Conservation (phyloP, 306 rosid genomes). For the Vigna trinervia region DNA sequence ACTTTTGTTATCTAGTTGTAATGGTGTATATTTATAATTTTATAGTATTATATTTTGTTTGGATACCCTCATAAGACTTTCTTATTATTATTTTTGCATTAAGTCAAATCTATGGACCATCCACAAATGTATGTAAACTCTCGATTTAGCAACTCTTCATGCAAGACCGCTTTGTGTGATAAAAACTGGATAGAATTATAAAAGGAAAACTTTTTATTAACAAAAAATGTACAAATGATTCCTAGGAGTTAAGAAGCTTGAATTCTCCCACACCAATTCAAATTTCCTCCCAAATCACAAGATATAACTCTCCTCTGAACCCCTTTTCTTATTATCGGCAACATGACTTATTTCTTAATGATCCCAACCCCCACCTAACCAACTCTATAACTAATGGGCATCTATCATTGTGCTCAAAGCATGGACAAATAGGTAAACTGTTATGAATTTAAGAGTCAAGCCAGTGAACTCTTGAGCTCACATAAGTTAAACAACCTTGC, state of each 20-base stretch:
- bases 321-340: neutral
- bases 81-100: too few species aligned
- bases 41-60: too few species aligned
- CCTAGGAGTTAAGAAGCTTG: neutral
- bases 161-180: neutral
- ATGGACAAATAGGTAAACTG: neutral
- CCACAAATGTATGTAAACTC: neutral
- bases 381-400: neutral
- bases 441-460: neutral
- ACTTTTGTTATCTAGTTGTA: too few species aligned
- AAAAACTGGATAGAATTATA: neutral
- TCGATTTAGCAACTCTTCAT: neutral
- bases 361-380: neutral
- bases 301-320: neutral
- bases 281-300: slow-evolving; percentile 16
- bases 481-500: neutral
- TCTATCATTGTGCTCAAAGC: neutral
- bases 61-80: too few species aligned
- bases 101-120: neutral
- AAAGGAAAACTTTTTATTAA: neutral
- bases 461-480: neutral
- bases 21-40: too few species aligned
- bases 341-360: neutral
- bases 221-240: neutral
- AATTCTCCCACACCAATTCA: neutral